Conservation (phyloP, 441 rosid genomes). For the Gossypium gossypioides region DNA sequence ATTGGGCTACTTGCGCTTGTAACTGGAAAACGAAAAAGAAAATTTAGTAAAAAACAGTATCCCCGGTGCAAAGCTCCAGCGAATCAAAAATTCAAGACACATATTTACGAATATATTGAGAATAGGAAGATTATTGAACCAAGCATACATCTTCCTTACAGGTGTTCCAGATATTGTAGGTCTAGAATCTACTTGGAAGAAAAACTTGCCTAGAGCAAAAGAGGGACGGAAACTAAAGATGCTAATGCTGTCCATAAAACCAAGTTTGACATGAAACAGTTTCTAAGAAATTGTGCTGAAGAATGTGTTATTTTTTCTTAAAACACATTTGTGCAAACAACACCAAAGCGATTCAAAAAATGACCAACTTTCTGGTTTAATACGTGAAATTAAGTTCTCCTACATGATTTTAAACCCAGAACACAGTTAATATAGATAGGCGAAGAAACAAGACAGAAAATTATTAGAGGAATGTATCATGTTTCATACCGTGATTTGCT, state of each 20-base stretch:
- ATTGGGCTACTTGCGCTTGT: conserved; percentile 34
- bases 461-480: conserved; percentile 7
- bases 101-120: neutral
- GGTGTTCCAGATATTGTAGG: neutral
- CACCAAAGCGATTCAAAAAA: neutral
- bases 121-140: neutral
- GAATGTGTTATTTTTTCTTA: neutral
- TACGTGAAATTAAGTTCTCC: conserved; percentile 14
- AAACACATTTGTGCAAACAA: neutral
- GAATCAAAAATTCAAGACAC: neutral
- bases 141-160: neutral
- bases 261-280: neutral
- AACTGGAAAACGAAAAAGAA: conserved; percentile 23
- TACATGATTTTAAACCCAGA: conserved; percentile 20
- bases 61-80: neutral
- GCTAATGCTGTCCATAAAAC: neutral
- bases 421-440: conserved; percentile 5
- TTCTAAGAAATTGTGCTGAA: neutral
- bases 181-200: neutral
- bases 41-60: neutral
- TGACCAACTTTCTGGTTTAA: neutral
- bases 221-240: conserved; percentile 1
- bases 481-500: conserved; percentile 78
- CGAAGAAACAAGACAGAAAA: conserved; percentile 7
- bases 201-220: neutral